Conservation (phyloP, 352 stramenopile genomes). For the Aphanomyces stellatus region DNA sequence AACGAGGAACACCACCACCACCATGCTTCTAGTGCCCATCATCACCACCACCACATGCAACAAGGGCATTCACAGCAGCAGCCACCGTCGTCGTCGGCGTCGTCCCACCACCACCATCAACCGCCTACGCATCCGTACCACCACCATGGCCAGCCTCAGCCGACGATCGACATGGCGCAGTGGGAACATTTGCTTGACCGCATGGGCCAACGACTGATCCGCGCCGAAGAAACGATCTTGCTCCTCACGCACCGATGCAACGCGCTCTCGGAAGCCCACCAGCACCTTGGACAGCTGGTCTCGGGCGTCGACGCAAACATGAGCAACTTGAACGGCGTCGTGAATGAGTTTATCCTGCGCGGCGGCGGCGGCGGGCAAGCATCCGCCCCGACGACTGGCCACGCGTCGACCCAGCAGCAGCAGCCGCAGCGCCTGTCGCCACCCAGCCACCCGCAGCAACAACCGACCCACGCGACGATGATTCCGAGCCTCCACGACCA, state of each 20-base stretch:
- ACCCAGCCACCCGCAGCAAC: neutral
- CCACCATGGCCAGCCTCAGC: neutral
- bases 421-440: neutral
- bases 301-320: neutral
- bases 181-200: neutral
- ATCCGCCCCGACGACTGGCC: too few species aligned
- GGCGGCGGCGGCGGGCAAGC: neutral
- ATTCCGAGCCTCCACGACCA: too few species aligned
- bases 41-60: neutral
- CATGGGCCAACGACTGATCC: neutral
- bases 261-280: neutral
- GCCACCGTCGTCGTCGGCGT: neutral
- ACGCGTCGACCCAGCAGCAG: neutral
- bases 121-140: neutral
- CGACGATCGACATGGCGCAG: neutral
- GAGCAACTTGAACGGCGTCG: slow-evolving; percentile 7
- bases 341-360: neutral
- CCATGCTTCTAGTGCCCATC: neutral
- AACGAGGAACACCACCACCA: neutral
- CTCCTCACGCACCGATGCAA: slow-evolving; percentile 3
- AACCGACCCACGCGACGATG: too few species aligned
- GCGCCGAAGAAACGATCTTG: slow-evolving; percentile 7
- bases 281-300: neutral
- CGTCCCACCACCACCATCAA: neutral
- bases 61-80: too few species aligned